phyloP scores from a whole-genome alignment of 2,329 filamentous ascomycete genomes.

The Aspergillus caelatus region DNA sequence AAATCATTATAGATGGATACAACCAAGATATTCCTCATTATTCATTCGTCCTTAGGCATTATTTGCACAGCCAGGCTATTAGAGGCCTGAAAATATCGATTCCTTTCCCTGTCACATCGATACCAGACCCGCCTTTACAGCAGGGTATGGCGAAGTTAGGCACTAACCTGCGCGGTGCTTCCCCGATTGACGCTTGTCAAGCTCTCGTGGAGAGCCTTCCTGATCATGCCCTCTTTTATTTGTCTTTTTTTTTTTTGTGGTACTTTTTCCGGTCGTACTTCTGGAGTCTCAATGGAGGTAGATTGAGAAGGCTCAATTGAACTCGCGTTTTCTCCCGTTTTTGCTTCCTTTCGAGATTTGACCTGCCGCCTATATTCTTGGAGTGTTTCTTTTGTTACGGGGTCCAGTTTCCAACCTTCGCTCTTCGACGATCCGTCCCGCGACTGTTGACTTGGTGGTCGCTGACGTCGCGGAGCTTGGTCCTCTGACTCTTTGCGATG shows the following conservation, averaged over 20 bases:
- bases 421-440: too few species aligned
- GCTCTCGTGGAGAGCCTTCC: background rate
- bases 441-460: background rate
- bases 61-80: fast-evolving
- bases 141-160: background rate
- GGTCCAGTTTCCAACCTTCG: too few species aligned
- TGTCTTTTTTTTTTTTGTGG: fast-evolving
- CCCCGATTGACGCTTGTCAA: background rate
- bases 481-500: background rate
- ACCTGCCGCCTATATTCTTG: too few species aligned
- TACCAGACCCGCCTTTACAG: too few species aligned
- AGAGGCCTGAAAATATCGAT: fast-evolving
- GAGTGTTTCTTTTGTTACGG: too few species aligned
- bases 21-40: background rate
- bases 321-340: too few species aligned
- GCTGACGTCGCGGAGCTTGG: too few species aligned
- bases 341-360: too few species aligned
- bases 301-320: too few species aligned
- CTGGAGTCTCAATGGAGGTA: too few species aligned
- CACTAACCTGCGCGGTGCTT: background rate
- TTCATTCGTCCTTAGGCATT: fast-evolving
- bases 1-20: background rate
- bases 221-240: background rate
- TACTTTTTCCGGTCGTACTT: too few species aligned
- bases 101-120: background rate